Base-by-base conservation (phyloP, 768 basidiomycete species). In the Agaricus subrufescens region DNA sequence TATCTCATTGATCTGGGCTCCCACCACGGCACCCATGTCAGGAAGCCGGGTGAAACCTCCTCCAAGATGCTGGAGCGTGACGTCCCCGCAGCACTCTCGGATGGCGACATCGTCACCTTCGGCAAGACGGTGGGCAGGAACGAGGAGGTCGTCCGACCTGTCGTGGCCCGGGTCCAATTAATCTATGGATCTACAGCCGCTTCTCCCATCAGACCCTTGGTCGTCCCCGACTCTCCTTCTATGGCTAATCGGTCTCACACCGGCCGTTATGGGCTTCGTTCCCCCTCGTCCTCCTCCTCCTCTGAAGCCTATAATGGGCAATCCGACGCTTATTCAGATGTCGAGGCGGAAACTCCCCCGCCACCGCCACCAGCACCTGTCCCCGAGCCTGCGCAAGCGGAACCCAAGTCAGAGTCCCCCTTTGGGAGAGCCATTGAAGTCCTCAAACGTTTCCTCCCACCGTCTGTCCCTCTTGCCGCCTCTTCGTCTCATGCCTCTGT, bases 1-100 rank as follows among this genome's bases (percentile, higher is more conserved):
- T 87, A 84, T 63, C 68, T 91, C 66, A 79, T 82, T 59, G 89
- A 91, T 73, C 73, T 85, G 15, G 71, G 76, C 53, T 90, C 88
- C 1, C 89, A 89, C 61, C 89, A 92, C 65, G 89, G 89, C 2
- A 91, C 89, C 0, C 81, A 87, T 60, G 65, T 91, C 52, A 74
- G 78, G 58, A 81, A 79, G 60, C 68, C 73, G 38, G 79, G 75
- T 31, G 85, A 87, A 48, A 58, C 69, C 1, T 61, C 73, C 9
- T 73, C 82, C 1, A 81, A 66, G 63, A 73, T 65, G 57, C 71
- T 91, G 23, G 70, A 72, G 45, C 73, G 85, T 12, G 83, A 86
- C 61, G 73, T 76, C 6, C 79, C 85, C 29, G 79, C 76, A 31
- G 64, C 74, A 39, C 81, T 92, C 46, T 64, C 73, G 42, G 82